phyloP scores from a whole-genome alignment of 2,329 filamentous ascomycete species.

The Paracamarosporium sp. region DNA sequence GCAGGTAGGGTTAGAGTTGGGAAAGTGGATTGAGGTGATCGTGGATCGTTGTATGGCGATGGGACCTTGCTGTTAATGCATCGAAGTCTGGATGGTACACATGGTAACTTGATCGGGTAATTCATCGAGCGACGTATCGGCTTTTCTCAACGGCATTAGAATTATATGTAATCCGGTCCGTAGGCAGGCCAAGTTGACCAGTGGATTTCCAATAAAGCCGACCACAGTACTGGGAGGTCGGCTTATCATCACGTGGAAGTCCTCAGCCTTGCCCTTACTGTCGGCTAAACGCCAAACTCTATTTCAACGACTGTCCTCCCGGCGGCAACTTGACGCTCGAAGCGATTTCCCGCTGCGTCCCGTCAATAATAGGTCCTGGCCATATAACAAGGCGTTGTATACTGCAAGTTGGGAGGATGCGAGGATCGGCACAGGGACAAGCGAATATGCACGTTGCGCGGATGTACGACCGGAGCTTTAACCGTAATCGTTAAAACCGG shows the following conservation, averaged over 20 bases:
- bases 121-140: too few relatives aligned
- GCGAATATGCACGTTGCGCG: constrained; percentile 3
- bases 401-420: background rate
- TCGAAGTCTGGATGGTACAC: too few relatives aligned
- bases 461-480: background rate
- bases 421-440: constrained; percentile 5
- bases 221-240: background rate
- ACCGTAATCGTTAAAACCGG: background rate
- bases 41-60: too few relatives aligned
- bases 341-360: background rate
- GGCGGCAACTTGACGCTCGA: background rate
- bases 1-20: too few relatives aligned
- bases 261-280: background rate
- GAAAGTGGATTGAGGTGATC: too few relatives aligned
- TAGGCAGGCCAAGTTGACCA: background rate
- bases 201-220: background rate
- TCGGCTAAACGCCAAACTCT: constrained; percentile 1
- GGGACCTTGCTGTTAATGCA: too few relatives aligned
- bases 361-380: background rate
- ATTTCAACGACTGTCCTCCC: background rate
- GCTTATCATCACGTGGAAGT: background rate
- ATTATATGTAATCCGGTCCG: background rate
- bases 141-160: too few relatives aligned
- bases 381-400: background rate
- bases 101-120: too few relatives aligned